Base-by-base conservation (phyloP, 23 red algal genomes). In the Gracilaria vermiculophylla region DNA sequence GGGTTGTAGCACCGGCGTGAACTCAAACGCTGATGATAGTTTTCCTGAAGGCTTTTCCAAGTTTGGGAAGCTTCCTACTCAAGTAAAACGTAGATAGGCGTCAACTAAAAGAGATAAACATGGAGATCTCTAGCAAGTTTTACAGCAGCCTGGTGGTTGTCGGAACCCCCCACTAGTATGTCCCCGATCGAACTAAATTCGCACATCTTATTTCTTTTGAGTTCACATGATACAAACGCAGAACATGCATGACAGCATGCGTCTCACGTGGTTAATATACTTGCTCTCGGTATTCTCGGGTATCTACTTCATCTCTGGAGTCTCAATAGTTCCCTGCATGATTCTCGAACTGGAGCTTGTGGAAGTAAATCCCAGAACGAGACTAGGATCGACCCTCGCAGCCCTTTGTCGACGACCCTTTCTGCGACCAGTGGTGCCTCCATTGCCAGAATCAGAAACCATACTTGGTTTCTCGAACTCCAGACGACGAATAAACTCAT, bases 301-400 rank as follows among this genome's bases (percentile, higher is more conserved):
- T 40, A 85, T 43, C 74, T 78, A 88, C 53, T 88, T 88, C 84
- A 88, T 88, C 58, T 88, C 84, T 57, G 84, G 84, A 64, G 84
- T 88, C 69, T 88, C 84, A 77, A 88, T 88, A 61, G 84, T 88
- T 66, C 84, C 84, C 36, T 88, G 84, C 84, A 88, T 88, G 51
- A 88, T 88, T 76, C 84, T 76, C 49, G 84, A 88, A 66, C 76
- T 79, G 6, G 67, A 73, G 40, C 81, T 85, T 33, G 84, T 88
- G 1, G 84, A 88, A 19, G 84, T 88, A 29, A 91, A 91, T 8
- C 87, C 87, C 27, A 91, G 76, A 50, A 91, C 87, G 9, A 91
- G 61, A 80, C 75, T 81, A n/a, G 87, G 87, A 56, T 91, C 87
- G 8, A 91, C 87, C 33, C 66, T 81, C 8, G 74, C 76, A 43